phyloP scores from a whole-genome alignment of 2,329 filamentous ascomycete genomes.

The Didymella segeticola region DNA sequence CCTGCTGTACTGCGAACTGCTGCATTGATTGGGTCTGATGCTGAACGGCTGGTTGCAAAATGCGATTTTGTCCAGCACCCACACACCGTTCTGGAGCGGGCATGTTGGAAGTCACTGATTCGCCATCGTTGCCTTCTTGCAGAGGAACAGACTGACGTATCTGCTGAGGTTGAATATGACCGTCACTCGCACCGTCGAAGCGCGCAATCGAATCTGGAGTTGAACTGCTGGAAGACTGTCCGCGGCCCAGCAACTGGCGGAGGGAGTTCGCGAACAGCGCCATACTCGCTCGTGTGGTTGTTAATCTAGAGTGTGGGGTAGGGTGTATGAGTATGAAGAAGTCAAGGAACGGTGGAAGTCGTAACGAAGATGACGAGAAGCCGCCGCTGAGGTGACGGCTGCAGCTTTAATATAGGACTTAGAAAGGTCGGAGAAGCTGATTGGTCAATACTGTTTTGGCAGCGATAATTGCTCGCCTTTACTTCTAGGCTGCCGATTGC shows the following conservation, averaged over 20 bases:
- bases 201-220: not conserved
- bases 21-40: not conserved
- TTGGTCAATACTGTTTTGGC: too few relatives aligned
- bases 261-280: not conserved
- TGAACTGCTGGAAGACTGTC: not conserved
- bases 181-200: constrained; percentile 5
- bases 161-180: not conserved
- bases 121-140: not conserved
- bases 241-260: not conserved
- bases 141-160: not conserved
- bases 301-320: not conserved
- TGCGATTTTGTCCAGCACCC: not conserved
- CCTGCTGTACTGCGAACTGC: not conserved
- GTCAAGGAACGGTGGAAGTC: not conserved
- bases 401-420: not conserved
- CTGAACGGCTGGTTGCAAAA: not conserved
- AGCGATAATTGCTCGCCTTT: constrained; percentile 1
- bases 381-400: not conserved
- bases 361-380: not conserved
- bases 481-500: constrained; percentile 3
- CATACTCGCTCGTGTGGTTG: not conserved
- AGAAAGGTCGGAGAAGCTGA: too few relatives aligned
- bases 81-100: not conserved
- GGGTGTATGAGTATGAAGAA: not conserved
- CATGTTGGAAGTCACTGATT: not conserved